phyloP scores from a whole-genome alignment of 1,284 basidiomycete genomes.

The Leccinum angustisporum region DNA sequence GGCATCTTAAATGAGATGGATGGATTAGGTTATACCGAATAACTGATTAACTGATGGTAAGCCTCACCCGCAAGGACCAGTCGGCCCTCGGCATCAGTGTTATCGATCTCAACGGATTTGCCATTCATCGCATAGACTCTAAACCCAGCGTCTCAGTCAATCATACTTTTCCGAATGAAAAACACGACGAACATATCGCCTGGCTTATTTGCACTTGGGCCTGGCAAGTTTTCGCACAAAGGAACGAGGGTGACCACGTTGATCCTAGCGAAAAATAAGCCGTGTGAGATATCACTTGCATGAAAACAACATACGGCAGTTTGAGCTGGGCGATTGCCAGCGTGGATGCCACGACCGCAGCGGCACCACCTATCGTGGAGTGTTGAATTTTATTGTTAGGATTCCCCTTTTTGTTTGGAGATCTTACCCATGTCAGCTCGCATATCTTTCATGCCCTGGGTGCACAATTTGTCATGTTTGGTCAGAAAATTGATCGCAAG shows the following conservation, averaged over 20 bases:
- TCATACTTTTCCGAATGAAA: background rate
- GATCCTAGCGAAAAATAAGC: conserved; percentile 44
- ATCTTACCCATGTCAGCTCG: conserved; percentile 76
- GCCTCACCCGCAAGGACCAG: conserved; percentile 67
- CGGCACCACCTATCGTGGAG: conserved; percentile 62
- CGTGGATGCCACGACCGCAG: conserved; percentile 70
- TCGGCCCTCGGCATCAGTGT: conserved; percentile 88
- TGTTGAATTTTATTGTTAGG: background rate
- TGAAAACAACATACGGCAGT: conserved; percentile 57
- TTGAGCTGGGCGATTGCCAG: conserved; percentile 80
- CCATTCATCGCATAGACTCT: conserved; percentile 89
- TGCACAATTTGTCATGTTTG: background rate
- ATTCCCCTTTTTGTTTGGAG: background rate
- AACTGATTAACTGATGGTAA: background rate
- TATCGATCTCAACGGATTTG: conserved; percentile 85
- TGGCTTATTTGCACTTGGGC: conserved; percentile 84
- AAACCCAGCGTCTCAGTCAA: conserved; percentile 2
- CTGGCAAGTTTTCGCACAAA: conserved; percentile 87
- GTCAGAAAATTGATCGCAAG: conserved; percentile 12
- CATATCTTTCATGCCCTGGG: conserved; percentile 77
- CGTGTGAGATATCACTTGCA: background rate
- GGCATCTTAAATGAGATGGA: conserved; percentile 54
- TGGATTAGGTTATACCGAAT: background rate
- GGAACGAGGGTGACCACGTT: conserved; percentile 76
- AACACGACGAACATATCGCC: conserved; percentile 70